Evolutionary conservation across 2,329 filamentous ascomycete genomes (phyloP).

Genomic region (Xylariaceae sp.): DNA sequence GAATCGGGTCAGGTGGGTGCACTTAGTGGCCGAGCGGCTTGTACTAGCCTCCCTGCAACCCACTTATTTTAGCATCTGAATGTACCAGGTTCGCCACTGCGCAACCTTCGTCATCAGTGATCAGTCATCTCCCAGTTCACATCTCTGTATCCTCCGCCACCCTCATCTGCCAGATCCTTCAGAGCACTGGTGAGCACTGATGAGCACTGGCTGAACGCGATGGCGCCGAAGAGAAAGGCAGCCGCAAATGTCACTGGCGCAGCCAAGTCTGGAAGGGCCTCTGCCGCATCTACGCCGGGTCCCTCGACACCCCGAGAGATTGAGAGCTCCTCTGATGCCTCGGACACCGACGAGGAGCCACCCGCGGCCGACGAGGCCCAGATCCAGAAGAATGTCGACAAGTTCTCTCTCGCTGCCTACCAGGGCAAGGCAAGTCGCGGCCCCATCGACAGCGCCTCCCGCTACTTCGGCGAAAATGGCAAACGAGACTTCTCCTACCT

Average conservation of each 20-base stretch:
- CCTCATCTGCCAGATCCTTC: constrained; percentile 8
- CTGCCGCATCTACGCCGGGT: constrained; percentile 57
- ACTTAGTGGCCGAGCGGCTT: too few relatives aligned
- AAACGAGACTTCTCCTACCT: constrained; percentile 73
- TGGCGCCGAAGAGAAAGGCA: constrained; percentile 72
- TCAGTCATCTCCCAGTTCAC: too few relatives aligned
- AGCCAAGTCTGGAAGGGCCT: constrained; percentile 54
- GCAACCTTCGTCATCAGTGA: too few relatives aligned
- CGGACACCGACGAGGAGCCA: constrained; percentile 32
- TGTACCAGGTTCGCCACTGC: too few relatives aligned
- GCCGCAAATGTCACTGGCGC: constrained; percentile 44
- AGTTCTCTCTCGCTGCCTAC: constrained; percentile 53
- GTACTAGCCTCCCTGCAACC: too few relatives aligned
- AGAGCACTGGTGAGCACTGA: constrained; percentile 1
- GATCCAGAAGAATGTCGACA: constrained; percentile 56
- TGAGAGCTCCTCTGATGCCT: constrained; percentile 46
- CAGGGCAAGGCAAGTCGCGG: constrained; percentile 43
- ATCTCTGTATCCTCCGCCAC: background rate
- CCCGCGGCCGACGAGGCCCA: constrained; percentile 50
- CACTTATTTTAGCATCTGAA: too few relatives aligned
- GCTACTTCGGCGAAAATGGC: constrained; percentile 43
- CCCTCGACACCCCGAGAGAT: constrained; percentile 57
- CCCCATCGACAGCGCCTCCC: constrained; percentile 39
- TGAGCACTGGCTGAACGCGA: constrained; percentile 30
- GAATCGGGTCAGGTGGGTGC: too few relatives aligned